Conservation (phyloP, 108 stramenopile genomes). For the Cyclostephanos tholiformis region DNA sequence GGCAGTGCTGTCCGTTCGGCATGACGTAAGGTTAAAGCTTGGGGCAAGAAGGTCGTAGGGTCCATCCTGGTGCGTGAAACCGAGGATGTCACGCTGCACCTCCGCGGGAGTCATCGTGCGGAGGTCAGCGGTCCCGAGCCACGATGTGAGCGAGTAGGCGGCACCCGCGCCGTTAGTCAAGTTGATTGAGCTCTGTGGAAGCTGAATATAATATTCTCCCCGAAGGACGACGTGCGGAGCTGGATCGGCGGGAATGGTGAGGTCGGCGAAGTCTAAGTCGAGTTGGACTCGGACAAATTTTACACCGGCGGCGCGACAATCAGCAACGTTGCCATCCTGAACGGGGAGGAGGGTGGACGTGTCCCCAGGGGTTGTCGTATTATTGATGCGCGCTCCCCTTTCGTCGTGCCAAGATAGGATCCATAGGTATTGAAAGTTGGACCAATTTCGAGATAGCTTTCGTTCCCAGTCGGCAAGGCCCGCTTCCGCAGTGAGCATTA, state of each 20-base stretch:
- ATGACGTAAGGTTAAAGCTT: background rate
- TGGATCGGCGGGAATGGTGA: background rate
- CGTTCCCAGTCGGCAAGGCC: no score
- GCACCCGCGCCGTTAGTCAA: background rate
- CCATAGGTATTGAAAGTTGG: background rate
- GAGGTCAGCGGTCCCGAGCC: constrained; percentile 8
- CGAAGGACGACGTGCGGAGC: background rate
- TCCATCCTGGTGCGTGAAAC: background rate
- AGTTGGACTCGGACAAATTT: background rate
- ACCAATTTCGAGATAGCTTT: background rate
- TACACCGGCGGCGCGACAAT: background rate
- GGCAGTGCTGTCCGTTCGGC: background rate
- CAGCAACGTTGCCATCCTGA: background rate
- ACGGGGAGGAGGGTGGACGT: background rate
- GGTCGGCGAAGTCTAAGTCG: background rate
- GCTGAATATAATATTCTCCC: background rate
- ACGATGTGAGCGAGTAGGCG: background rate
- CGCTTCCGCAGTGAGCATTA: no score
- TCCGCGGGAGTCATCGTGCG: background rate
- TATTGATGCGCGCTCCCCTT: background rate
- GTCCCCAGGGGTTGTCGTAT: background rate
- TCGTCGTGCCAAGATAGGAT: background rate
- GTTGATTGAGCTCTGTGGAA: background rate
- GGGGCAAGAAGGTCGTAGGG: background rate
- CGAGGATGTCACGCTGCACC: background rate